Conservation (phyloP, 2,329 filamentous ascomycete species). For the Sordariomycetes sp. region DNA sequence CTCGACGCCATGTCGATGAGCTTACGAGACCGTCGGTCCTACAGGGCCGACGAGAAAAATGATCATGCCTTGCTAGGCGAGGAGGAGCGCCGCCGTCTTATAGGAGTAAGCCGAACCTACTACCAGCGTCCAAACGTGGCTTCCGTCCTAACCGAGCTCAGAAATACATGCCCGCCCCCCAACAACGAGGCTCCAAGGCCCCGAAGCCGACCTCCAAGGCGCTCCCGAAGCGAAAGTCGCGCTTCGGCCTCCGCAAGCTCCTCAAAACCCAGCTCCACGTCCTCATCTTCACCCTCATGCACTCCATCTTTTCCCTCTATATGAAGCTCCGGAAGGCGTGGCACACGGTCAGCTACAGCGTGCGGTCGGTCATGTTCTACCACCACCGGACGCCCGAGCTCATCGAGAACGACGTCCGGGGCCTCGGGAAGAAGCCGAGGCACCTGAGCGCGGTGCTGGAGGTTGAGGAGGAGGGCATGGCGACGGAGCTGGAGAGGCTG, state of each 20-base stretch:
- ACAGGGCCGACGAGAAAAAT: constrained; percentile 23
- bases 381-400: constrained; percentile 92
- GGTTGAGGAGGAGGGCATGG: constrained; percentile 54
- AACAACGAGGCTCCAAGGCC: background rate
- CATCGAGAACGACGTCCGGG: constrained; percentile 74
- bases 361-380: constrained; percentile 77
- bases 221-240: constrained; percentile 17
- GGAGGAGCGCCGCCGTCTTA: constrained; percentile 20
- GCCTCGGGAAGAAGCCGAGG: constrained; percentile 60
- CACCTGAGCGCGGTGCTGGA: constrained; percentile 82
- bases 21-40: constrained; percentile 20
- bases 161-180: constrained; percentile 1
- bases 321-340: constrained; percentile 71
- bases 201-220: constrained; percentile 9
- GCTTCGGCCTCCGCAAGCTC: constrained; percentile 47
- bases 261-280: constrained; percentile 49
- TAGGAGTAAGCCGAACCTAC: constrained; percentile 15
- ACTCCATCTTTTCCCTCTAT: constrained; percentile 78
- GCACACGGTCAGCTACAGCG: constrained; percentile 62
- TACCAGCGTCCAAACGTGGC: background rate
- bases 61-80: constrained; percentile 20
- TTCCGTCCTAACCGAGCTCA: background rate
- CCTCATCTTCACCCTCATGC: constrained; percentile 55
- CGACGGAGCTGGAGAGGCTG: constrained; percentile 64
- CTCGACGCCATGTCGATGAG: constrained; percentile 12